Conservation (phyloP, 106 monocot genomes). For the Phalaenopsis equestris region DNA sequence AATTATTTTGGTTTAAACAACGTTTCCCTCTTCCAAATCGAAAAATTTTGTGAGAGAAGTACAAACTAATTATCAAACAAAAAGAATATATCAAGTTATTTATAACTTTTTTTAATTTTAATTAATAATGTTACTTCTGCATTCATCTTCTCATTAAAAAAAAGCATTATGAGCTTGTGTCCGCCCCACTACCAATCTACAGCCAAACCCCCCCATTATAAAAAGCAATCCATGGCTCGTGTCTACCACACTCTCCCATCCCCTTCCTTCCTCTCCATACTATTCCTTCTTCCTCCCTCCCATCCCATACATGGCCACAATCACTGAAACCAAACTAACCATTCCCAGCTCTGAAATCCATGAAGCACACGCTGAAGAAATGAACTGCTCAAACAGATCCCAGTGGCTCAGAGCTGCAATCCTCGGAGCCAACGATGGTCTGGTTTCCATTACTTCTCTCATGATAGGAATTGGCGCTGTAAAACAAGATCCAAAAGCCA, state of each 20-base stretch:
- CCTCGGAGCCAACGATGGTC: constrained; percentile 74
- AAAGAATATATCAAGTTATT: no score
- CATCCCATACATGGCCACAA: constrained; percentile 13
- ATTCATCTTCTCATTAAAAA: no score
- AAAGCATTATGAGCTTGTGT: no score
- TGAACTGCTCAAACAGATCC: constrained; percentile 24
- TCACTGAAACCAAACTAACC: constrained; percentile 27
- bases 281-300: not conserved
- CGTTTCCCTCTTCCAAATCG: no score
- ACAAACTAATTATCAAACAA: no score
- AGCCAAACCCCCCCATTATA: not conserved
- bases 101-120: no score
- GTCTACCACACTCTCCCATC: constrained; percentile 16
- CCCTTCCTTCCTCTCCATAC: not conserved
- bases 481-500: constrained; percentile 32
- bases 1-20: no score
- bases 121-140: no score
- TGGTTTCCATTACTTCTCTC: constrained; percentile 64
- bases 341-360: constrained; percentile 15
- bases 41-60: no score
- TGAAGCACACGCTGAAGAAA: not conserved
- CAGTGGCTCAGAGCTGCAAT: constrained; percentile 76
- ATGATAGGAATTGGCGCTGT: constrained; percentile 73
- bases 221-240: constrained; percentile 7
- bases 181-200: no score